Evolutionary conservation across 345 rosid genomes (phyloP), one percentile per base, ranked within the genome.

Genomic region (Camelina hispida): DNA sequence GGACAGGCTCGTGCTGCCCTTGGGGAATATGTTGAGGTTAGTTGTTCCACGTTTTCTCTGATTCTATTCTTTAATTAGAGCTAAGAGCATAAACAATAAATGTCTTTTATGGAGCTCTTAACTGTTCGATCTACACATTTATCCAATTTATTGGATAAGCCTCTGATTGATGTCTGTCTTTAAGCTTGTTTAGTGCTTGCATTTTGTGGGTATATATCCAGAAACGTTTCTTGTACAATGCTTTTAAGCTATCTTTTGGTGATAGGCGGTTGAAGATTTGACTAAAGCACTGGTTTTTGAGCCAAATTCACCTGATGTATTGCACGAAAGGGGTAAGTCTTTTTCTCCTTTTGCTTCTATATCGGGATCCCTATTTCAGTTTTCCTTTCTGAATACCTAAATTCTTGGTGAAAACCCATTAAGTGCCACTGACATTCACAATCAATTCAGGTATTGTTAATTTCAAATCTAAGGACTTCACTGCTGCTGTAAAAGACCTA

Each of bases 1-100:
- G 97, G 99, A 56, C 99, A 95, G 74, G 99, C 97, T 61, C 89
- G 89, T 81, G 99, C 99, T 79, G 97, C 97, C 75, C 81, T 90
- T 54, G 96, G 97, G 75, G 92, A 92, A 82, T 90, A 86, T 67
- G 72, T 63, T 72, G 87, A 92, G 96, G 97, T 95, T 76, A 76
- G 76, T 72, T 57, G 47, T 72, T 64, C 43, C 9, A 30, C 7
- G 13, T 51, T 42, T 74, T 35, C 56, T 37, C 62, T 70, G 30
- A 40, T 65, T 64, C 28, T 47, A 18, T 61, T 46, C 50, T 57
- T 35, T 22, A 44, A 25, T 63, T 35, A 53, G 16, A 55, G 71
- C 59, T 37, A 22, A 62, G 52, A 68, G 48, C 69, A 32, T 47
- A 35, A 34, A 60, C 0, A 53, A 16, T 77, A 17, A 25, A 42